Percentiles rank a stretch among this genome's conserved stretches.
phyloP scores from a whole-genome alignment of 192 early-diverging fungal species.

The Gamsiella multidivaricata region DNA sequence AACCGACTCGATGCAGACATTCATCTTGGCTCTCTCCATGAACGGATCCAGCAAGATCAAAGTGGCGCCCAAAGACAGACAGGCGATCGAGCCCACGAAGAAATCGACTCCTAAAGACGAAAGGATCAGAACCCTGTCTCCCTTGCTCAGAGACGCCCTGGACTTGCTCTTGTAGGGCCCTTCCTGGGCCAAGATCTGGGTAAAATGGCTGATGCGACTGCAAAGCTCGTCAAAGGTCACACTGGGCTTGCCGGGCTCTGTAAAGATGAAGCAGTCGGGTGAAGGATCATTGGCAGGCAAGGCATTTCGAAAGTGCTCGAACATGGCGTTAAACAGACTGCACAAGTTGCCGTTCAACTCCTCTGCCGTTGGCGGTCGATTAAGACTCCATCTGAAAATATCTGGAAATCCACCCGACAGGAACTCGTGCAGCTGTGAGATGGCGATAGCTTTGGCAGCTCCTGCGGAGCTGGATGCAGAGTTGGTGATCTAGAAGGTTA shows the following conservation, averaged over 20 bases:
- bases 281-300: conserved; percentile 30
- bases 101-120: conserved; percentile 50
- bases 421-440: conserved; percentile 52
- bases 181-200: conserved; percentile 34
- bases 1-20: conserved; percentile 51
- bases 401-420: conserved; percentile 46
- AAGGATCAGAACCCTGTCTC: conserved; percentile 48
- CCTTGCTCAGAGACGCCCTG: conserved; percentile 14
- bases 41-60: conserved; percentile 45
- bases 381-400: conserved; percentile 48
- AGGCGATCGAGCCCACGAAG: conserved; percentile 49
- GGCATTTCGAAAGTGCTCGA: conserved; percentile 26
- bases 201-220: conserved; percentile 49
- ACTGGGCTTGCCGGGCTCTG: conserved; percentile 35
- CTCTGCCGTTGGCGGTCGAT: conserved; percentile 33
- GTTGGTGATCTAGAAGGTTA: neutral
- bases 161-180: conserved; percentile 10
- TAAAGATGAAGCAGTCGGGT: conserved; percentile 52
- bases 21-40: conserved; percentile 56
- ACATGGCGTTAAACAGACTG: conserved; percentile 52
- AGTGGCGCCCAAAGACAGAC: conserved; percentile 40
- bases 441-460: conserved; percentile 38
- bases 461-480: neutral
- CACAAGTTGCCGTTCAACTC: conserved; percentile 52
- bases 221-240: conserved; percentile 49